Base-by-base conservation (phyloP, 1,284 basidiomycete genomes). In the Cutaneotrichosporon sp. region DNA sequence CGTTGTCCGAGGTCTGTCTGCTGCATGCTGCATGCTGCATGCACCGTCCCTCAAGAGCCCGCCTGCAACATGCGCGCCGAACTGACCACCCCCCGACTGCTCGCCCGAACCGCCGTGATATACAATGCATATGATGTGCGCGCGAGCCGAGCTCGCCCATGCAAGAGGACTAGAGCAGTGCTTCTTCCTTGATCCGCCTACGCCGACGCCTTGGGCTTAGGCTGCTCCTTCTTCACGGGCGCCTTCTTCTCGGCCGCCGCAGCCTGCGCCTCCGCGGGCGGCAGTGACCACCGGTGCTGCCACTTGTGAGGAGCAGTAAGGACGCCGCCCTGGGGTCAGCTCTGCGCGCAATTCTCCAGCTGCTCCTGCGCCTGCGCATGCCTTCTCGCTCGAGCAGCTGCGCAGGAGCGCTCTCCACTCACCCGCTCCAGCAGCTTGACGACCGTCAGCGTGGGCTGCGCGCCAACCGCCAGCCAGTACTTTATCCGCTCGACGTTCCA, bases 401-500 rank as follows among this genome's bases (percentile, higher is more conserved):
- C n/a, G n/a, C n/a, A n/a, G 29, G 29, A 29, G 29, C 29, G 9
- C 29, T 29, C n/a, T 14, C n/a, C 38, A 85, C 91, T 72, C 74
- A 94, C 94, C 82, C 87, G 82, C 75, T 91, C 87, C 69, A 98
- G 80, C 64, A 97, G 72, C 70, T 84, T 88, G 31, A 89, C 86
- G 4, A 91, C 91, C 7, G 88, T 84, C 69, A 87, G 87, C 52
- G 87, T 90, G 0, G 95, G 95, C 68, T 87, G 81, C 34, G 95
- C 95, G 3, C 93, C 95, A 27, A 90, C 86, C 33, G 83, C 82
- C 31, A 98, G 80, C 95, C 95, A 98, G 76, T 93, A 92, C 63
- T 84, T 85, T 79, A 98, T 92, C 75, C 95, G 86, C 66, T 91
- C 87, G 47, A 89, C 87, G 79, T 92, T 92, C 93, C 92, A 97